Evolutionary conservation across 208 protist genomes (phyloP).

Genomic region (Naegleria fowleri): DNA sequence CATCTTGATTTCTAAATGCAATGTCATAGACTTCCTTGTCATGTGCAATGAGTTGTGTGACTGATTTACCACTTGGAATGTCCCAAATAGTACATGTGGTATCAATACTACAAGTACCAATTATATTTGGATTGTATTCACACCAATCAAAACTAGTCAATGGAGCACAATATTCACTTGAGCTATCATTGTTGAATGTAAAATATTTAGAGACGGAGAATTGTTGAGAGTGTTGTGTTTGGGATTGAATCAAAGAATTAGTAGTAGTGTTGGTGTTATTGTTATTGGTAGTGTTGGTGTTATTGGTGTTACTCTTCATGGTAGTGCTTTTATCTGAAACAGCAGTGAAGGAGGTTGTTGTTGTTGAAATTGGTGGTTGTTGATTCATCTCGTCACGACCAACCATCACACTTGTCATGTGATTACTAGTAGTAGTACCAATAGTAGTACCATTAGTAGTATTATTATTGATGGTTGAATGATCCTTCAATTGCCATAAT

Average conservation of each 20-base stretch:
- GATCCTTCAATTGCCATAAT: constrained; percentile 82
- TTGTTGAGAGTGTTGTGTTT: no score
- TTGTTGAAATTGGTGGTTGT: no score
- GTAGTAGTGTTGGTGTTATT: no score
- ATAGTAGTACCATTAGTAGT: no score
- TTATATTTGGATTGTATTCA: constrained; percentile 78
- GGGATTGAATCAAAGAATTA: no score
- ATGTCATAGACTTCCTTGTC: constrained; percentile 99
- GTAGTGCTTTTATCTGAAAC: neutral
- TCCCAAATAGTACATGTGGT: constrained; percentile 98
- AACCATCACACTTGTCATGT: no score
- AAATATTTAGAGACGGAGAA: no score
- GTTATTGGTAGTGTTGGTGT: no score
- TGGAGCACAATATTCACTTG: constrained; percentile 95
- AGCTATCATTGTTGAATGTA: constrained; percentile 57
- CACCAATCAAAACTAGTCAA: constrained; percentile 99
- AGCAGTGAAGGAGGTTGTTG: neutral
- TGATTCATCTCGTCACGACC: no score
- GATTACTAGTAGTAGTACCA: no score
- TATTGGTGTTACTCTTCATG: constrained; percentile 60
- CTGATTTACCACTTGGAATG: constrained; percentile 70
- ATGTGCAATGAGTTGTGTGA: constrained; percentile 96
- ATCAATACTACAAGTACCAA: constrained; percentile 95
- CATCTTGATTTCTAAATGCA: constrained; percentile 83
- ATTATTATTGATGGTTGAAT: neutral